Evolutionary conservation across 1,284 basidiomycete genomes (phyloP).

Genomic region (Hymenochaete sp.): DNA sequence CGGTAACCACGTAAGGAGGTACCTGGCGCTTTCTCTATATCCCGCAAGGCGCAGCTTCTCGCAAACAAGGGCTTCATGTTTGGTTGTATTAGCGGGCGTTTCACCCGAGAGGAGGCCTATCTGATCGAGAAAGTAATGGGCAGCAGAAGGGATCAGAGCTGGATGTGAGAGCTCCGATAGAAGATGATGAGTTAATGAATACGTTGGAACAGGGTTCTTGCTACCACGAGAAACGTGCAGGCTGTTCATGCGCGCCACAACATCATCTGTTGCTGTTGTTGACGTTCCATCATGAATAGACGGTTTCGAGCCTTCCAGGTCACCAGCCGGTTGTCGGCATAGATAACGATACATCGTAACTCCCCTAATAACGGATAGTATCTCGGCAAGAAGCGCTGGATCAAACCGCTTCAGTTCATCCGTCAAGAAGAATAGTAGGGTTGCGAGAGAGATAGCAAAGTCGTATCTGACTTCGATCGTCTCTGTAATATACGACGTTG

Average conservation of each 20-base stretch:
- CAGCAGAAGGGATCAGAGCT: constrained; percentile 42
- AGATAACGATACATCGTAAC: constrained; percentile 57
- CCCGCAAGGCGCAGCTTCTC: constrained; percentile 59
- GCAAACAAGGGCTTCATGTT: constrained; percentile 64
- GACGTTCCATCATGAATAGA: constrained; percentile 22
- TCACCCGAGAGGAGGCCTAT: constrained; percentile 57
- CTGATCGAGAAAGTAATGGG: constrained; percentile 59
- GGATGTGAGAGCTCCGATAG: constrained; percentile 43
- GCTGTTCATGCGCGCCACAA: constrained; percentile 54
- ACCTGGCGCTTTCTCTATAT: constrained; percentile 52
- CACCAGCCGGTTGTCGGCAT: constrained; percentile 48
- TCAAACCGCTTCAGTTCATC: constrained; percentile 55
- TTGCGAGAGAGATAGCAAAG: constrained; percentile 53
- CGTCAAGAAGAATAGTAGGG: constrained; percentile 64
- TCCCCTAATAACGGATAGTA: constrained; percentile 71
- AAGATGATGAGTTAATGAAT: constrained; percentile 65
- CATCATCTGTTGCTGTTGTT: constrained; percentile 50
- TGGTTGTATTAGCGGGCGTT: constrained; percentile 54
- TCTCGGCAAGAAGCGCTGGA: constrained; percentile 55
- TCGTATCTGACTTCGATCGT: constrained; percentile 67
- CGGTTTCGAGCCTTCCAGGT: constrained; percentile 28
- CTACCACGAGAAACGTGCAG: constrained; percentile 57
- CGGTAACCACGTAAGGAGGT: constrained; percentile 68
- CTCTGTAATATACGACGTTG: constrained; percentile 50
- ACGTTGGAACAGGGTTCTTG: constrained; percentile 42